A percentile compares a stretch with the other conserved stretches of the same genome.
Conservation (phyloP, 768 basidiomycete species). For the Suillus tomentosus region DNA sequence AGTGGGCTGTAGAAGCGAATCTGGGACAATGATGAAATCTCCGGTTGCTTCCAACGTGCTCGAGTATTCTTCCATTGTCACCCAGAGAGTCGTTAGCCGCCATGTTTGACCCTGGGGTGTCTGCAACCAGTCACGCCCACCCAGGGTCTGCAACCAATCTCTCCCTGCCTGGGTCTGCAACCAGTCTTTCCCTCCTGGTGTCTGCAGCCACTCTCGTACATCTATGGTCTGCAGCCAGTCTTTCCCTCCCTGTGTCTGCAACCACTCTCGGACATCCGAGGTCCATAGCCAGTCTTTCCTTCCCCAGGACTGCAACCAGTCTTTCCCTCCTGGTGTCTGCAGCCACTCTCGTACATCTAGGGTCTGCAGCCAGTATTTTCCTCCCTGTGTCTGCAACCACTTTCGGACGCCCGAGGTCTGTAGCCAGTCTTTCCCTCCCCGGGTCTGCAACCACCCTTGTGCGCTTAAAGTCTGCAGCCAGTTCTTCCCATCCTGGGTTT, state of each 20-base stretch:
- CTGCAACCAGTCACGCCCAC: background rate
- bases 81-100: background rate
- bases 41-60: background rate
- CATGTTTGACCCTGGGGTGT: background rate
- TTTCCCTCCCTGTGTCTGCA: too few species aligned
- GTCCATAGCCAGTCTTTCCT: too few species aligned
- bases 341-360: background rate
- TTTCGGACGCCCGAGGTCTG: too few species aligned
- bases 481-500: too few species aligned
- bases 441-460: too few species aligned
- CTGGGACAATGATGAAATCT: background rate
- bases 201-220: background rate
- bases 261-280: too few species aligned
- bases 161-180: background rate
- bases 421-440: too few species aligned
- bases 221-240: background rate
- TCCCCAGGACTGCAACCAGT: too few species aligned
- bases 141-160: background rate
- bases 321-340: background rate
- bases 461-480: too few species aligned
- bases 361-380: background rate
- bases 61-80: background rate
- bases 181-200: background rate
- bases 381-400: too few species aligned
- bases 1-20: background rate